Base-by-base conservation (phyloP, 805 yeast genomes). In the Teunomyces kruisii region DNA sequence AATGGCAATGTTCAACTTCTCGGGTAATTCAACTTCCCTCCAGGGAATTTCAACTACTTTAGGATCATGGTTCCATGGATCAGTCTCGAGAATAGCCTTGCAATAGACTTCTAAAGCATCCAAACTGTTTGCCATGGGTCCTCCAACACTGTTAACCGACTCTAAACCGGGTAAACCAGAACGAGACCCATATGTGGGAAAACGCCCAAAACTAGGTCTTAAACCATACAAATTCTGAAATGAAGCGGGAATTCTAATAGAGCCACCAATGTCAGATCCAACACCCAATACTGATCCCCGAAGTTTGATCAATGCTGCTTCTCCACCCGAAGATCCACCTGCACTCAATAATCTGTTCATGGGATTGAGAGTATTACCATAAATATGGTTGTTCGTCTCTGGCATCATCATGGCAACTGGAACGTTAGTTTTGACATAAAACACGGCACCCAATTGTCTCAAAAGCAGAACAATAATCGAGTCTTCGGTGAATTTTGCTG, bases 231-330 rank as follows among this genome's bases (percentile, higher is more conserved):
- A 45, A 39, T 71, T 70, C 38, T 67, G 66, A 48, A 61, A 65
- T 26, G 73, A 61, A 8, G 79, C 72, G 0, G 83, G 83, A 32
- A 68, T 67, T 43, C 82, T 63, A 29, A 78, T 64, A 12, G 74
- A 64, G n/a, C 83, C 83, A 19, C 81, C 82, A 42, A 77, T 73
- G 51, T 78, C 83, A 9, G 77, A 70, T 12, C 84, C 84, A 39
- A 81, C 56, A 16, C 85, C 84, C 24, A 78, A 41, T 6, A 70
- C 66, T 12, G 78, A 67, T 4, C 80, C 80, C 42, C 62, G 61
- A 45, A 72, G 49, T 1, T 71, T 72, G 9, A 75, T 53, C 27
- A 78, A 55, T 9, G 80, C 76, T 5, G 76, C 79, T 40, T 77
- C 82, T 35, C 83, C 82, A 8, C 81, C 81, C 9, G 79, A 71